These are phyloP conservation scores for Rhodotorula sp. DNA, from an alignment of 1,284 basidiomycete genomes.

Conservation along the genomic window DNA sequence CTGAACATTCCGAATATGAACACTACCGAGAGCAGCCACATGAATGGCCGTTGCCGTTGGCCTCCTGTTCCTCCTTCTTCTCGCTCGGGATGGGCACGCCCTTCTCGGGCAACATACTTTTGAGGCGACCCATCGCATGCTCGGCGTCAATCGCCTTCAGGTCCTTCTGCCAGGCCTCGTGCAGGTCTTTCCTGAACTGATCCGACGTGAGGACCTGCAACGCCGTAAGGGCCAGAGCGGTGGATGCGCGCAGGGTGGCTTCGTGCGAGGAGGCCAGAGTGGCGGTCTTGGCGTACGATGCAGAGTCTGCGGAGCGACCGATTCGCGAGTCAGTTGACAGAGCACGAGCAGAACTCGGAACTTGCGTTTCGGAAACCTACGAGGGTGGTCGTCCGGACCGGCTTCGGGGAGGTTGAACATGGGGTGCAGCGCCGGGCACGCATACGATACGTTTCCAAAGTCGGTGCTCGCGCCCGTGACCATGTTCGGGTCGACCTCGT, in stretches of 20 bases:
- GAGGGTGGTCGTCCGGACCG: not conserved
- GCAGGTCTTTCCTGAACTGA: not conserved
- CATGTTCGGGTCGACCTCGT: slow-evolving; percentile 31
- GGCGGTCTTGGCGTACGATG: not conserved
- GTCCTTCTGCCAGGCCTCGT: slow-evolving; percentile 5
- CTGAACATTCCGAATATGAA: no score
- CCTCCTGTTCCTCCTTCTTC: not conserved
- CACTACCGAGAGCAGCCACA: not conserved
- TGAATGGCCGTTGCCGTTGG: not conserved
- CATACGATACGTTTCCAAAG: slow-evolving; percentile 50
- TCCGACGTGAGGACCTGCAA: not conserved
- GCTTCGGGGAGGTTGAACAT: slow-evolving; percentile 46
- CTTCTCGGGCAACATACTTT: not conserved
- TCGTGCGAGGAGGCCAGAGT: not conserved
- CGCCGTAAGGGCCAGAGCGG: not conserved
- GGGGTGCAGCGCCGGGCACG: slow-evolving; percentile 48
- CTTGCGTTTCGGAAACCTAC: not conserved
- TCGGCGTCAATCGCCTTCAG: not conserved
- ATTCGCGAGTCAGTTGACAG: not conserved
- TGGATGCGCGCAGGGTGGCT: slow-evolving; percentile 3
- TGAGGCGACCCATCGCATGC: not conserved
- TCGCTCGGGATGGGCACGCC: not conserved
- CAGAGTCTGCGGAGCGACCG: not conserved
- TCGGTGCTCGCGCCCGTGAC: slow-evolving; percentile 45
- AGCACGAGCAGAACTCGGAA: not conserved